Conservation (phyloP, 2,329 filamentous ascomycete species). For the Fusarium fujikuroi region DNA sequence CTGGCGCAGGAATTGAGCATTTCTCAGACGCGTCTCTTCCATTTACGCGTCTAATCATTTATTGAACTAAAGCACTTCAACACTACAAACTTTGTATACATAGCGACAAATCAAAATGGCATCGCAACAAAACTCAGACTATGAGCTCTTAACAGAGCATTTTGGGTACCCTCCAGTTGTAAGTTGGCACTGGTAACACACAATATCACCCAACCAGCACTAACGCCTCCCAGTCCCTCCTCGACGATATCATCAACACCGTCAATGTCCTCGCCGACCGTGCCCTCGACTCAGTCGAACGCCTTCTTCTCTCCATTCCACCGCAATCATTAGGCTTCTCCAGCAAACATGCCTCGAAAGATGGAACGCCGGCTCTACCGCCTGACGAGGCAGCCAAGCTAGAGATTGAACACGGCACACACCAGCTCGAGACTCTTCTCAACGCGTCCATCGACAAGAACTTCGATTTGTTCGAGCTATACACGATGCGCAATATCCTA, state of each 20-base stretch:
- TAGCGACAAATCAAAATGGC: slow-evolving; percentile 43
- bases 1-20: slow-evolving; percentile 7
- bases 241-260: slow-evolving; percentile 98
- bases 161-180: slow-evolving; percentile 94
- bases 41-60: slow-evolving; percentile 28
- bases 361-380: slow-evolving; percentile 48
- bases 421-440: slow-evolving; percentile 84
- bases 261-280: slow-evolving; percentile 94
- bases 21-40: slow-evolving; percentile 16
- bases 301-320: slow-evolving; percentile 78
- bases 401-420: slow-evolving; percentile 89
- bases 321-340: slow-evolving; percentile 86
- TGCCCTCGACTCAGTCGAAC: slow-evolving; percentile 88
- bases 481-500: slow-evolving; percentile 86
- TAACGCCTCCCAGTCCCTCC: slow-evolving; percentile 72
- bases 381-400: slow-evolving; percentile 56
- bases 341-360: slow-evolving; percentile 55
- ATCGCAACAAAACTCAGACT: slow-evolving; percentile 58
- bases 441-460: slow-evolving; percentile 85
- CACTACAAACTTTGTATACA: neutral
- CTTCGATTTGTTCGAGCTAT: slow-evolving; percentile 90
- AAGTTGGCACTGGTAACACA: slow-evolving; percentile 49
- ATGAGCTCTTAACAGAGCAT: slow-evolving; percentile 89
- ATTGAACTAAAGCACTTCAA: neutral
- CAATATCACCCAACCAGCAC: neutral